These are phyloP conservation scores for Agastache rugosa DNA, from an alignment of 257 asterid species.

Conservation along the genomic window DNA sequence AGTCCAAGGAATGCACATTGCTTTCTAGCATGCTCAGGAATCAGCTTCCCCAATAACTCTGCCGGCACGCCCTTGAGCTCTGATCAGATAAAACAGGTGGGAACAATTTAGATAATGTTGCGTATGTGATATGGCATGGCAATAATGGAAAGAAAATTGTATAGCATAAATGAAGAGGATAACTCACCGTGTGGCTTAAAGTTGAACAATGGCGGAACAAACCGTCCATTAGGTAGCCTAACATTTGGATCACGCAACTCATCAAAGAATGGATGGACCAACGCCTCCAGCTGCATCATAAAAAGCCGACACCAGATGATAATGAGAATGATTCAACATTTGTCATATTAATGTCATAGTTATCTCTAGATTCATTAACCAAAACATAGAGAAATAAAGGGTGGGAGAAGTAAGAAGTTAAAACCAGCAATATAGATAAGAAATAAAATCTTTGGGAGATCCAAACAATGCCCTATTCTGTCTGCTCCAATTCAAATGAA, in stretches of 20 bases:
- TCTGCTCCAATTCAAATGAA: neutral
- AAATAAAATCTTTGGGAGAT: neutral
- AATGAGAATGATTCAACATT: slow-evolving; percentile 23
- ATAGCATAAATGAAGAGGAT: neutral
- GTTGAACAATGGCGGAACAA: slow-evolving; percentile 75
- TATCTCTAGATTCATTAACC: neutral
- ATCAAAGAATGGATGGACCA: slow-evolving; percentile 70
- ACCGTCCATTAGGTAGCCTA: slow-evolving; percentile 72
- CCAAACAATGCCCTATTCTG: neutral
- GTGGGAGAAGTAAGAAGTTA: neutral
- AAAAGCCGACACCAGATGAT: slow-evolving; percentile 7
- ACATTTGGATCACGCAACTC: slow-evolving; percentile 73
- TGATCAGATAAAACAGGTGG: slow-evolving; percentile 28
- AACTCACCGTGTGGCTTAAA: slow-evolving; percentile 61
- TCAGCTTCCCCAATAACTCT: slow-evolving; percentile 67
- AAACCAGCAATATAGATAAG: neutral
- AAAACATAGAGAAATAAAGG: neutral
- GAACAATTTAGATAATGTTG: slow-evolving; percentile 6
- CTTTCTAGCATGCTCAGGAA: slow-evolving; percentile 79
- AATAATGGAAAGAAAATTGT: neutral
- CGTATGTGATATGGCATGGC: neutral
- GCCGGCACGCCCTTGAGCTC: slow-evolving; percentile 69
- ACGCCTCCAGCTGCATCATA: slow-evolving; percentile 65
- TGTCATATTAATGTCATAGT: neutral
- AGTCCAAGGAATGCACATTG: slow-evolving; percentile 71